A percentile compares a stretch with the other conserved stretches of the same genome.
Evolutionary conservation across 2,329 filamentous ascomycete species (phyloP).

Genomic region (Aureobasidium sp.): DNA sequence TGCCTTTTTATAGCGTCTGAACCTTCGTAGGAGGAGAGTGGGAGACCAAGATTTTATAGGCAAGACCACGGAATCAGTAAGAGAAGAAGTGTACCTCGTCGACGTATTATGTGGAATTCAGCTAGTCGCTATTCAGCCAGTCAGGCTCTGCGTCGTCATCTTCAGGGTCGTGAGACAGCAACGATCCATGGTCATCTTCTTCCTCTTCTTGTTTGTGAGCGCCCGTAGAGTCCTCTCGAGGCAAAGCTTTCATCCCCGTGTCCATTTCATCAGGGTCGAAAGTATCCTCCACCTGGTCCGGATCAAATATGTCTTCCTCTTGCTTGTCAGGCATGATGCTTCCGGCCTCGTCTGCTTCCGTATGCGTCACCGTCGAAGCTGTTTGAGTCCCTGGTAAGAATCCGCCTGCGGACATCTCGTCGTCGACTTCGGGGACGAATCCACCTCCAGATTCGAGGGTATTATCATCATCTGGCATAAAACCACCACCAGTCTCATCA

Average conservation of each 20-base stretch:
- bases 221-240: neutral
- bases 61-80: too few species aligned
- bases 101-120: neutral
- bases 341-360: constrained; percentile 6
- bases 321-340: constrained; percentile 12
- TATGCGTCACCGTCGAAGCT: too few species aligned
- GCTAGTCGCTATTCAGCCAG: constrained; percentile 37
- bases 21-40: too few species aligned
- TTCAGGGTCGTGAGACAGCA: constrained; percentile 54
- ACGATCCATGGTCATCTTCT: constrained; percentile 37
- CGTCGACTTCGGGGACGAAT: constrained; percentile 12
- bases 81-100: too few species aligned
- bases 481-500: constrained; percentile 22
- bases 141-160: constrained; percentile 59
- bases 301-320: constrained; percentile 12
- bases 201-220: neutral
- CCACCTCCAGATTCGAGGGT: constrained; percentile 14
- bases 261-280: constrained; percentile 23
- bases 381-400: constrained; percentile 14
- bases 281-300: constrained; percentile 18
- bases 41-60: neutral
- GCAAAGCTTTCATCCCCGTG: neutral
- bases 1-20: too few species aligned
- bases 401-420: constrained; percentile 13
- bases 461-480: constrained; percentile 18